A percentile compares a stretch with the other conserved stretches of the same genome.
phyloP scores from a whole-genome alignment of 78 protist genomes.

The Creolimax fragrantissima region DNA sequence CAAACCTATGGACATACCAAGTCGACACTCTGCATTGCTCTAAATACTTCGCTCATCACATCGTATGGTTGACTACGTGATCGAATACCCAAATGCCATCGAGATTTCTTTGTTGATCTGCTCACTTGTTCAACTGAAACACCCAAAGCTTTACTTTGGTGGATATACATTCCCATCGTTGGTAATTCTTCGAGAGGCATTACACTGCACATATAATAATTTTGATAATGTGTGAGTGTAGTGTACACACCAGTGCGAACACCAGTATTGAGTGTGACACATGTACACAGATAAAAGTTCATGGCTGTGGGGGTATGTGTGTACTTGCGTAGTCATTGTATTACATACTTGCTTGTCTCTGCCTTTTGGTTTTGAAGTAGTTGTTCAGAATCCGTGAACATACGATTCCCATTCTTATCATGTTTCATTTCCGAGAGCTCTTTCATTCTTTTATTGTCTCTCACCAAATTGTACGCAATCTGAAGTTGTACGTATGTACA shows the following conservation, averaged over 20 bases:
- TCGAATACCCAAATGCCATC: slow-evolving; percentile 38
- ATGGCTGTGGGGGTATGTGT: background rate
- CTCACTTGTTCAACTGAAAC: background rate
- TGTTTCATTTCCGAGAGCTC: background rate
- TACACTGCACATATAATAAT: background rate
- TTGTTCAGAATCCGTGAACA: background rate
- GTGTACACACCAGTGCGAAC: background rate
- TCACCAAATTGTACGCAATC: slow-evolving; percentile 9
- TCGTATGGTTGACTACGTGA: slow-evolving; percentile 6
- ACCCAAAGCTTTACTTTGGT: background rate
- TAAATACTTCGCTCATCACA: slow-evolving; percentile 27
- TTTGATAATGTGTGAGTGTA: background rate
- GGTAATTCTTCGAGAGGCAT: background rate
- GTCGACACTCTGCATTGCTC: background rate
- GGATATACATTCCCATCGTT: background rate
- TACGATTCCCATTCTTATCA: background rate
- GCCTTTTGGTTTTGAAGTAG: background rate
- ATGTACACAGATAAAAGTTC: background rate
- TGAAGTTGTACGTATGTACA: no score
- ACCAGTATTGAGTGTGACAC: background rate
- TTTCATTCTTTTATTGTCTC: background rate
- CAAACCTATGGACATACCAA: no score
- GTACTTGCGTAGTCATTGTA: background rate
- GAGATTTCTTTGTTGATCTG: background rate
- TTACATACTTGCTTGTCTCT: background rate